Conservation (phyloP, 202 grass and related monocot species). For the Carex arenaria region DNA sequence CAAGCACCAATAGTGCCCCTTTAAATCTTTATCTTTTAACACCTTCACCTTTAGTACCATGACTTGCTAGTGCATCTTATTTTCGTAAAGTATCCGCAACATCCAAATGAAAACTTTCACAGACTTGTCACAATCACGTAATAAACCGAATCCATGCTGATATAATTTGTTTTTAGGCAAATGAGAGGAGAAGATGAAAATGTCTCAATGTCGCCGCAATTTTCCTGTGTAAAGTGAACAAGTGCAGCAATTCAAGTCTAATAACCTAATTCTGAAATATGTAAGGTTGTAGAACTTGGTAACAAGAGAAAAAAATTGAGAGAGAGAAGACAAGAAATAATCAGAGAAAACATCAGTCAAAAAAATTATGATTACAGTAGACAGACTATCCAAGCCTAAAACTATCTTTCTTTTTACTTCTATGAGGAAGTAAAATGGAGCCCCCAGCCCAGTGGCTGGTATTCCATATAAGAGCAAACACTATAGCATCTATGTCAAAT, state of each 20-base stretch:
- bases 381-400: neutral
- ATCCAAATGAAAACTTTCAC: neutral
- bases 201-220: no score
- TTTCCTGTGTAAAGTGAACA: neutral
- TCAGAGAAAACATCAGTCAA: neutral
- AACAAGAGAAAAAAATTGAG: neutral
- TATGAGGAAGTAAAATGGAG: neutral
- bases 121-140: neutral
- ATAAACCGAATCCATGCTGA: neutral
- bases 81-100: neutral
- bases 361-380: slow-evolving; percentile 13
- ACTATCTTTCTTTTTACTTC: neutral
- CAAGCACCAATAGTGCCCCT: neutral
- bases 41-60: neutral
- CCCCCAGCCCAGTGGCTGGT: neutral
- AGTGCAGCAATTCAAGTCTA: neutral
- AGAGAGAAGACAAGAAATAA: neutral
- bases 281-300: neutral
- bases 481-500: slow-evolving; percentile 8
- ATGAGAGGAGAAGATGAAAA: neutral
- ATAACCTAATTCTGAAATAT: neutral
- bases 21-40: neutral
- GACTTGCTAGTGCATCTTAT: neutral
- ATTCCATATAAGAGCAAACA: neutral
- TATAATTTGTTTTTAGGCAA: neutral